Conservation (phyloP, 495 filamentous ascomycete genomes). For the Chaetomium cochliodes region DNA sequence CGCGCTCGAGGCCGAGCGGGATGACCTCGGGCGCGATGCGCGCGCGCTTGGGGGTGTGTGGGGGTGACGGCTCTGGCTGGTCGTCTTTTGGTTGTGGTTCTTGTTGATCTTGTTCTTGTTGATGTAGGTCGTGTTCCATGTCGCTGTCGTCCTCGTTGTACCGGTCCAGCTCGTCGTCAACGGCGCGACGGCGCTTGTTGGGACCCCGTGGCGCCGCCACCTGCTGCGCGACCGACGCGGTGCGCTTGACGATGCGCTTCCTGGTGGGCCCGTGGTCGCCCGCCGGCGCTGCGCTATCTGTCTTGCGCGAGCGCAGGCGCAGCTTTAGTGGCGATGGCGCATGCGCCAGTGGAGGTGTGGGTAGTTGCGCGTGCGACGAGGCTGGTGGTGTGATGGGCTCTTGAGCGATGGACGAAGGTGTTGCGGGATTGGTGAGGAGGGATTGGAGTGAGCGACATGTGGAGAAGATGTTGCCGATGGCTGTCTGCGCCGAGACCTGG, state of each 20-base stretch:
- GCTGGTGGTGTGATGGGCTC: conserved; percentile 46
- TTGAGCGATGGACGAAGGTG: conserved; percentile 37
- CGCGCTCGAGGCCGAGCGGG: conserved; percentile 63
- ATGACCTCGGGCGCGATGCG: conserved; percentile 65
- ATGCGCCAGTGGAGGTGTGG: conserved; percentile 52
- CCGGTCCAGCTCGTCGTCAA: conserved; percentile 53
- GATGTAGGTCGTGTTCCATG: conserved; percentile 23
- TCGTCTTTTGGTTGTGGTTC: conserved; percentile 6
- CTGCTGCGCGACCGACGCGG: conserved; percentile 35
- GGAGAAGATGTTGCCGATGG: conserved; percentile 59
- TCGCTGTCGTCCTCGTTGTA: conserved; percentile 46
- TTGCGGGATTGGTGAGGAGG: conserved; percentile 52
- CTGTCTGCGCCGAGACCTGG: conserved; percentile 52
- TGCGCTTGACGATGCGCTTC: conserved; percentile 53
- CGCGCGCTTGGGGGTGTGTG: conserved; percentile 66
- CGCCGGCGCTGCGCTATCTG: conserved; percentile 24
- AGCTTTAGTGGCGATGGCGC: conserved; percentile 50
- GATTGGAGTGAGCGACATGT: conserved; percentile 72
- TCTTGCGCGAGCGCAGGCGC: conserved; percentile 48
- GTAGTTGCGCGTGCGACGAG: conserved; percentile 54
- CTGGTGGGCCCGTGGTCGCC: conserved; percentile 31
- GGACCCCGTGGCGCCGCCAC: conserved; percentile 39
- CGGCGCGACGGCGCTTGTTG: conserved; percentile 62
- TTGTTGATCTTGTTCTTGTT: conserved; percentile 31
- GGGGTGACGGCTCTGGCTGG: conserved; percentile 33